Conservation (phyloP, 2,329 filamentous ascomycete genomes). For the Malbranchea zuffiana region DNA sequence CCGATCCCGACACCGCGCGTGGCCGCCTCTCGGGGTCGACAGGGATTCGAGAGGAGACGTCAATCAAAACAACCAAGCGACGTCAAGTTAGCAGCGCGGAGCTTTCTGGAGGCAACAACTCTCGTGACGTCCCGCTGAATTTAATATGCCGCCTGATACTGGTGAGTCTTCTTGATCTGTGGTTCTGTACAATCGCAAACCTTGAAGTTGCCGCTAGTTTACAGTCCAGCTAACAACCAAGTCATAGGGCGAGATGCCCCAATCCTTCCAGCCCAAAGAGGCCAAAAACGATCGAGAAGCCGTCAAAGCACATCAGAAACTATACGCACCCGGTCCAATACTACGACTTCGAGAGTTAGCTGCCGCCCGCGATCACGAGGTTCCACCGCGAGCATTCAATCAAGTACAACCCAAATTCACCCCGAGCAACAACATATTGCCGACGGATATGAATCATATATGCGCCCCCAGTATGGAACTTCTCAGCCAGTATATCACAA, state of each 20-base stretch:
- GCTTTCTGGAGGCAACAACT: too few species aligned
- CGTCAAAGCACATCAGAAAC: conserved; percentile 34
- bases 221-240: too few species aligned
- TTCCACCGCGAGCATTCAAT: conserved; percentile 39
- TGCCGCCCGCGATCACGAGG: conserved; percentile 37
- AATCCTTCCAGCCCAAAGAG: conserved; percentile 26
- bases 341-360: conserved; percentile 29
- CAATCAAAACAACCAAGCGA: too few species aligned
- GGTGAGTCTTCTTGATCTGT: conserved; percentile 21
- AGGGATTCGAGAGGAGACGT: too few species aligned
- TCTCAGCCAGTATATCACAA: conserved; percentile 29
- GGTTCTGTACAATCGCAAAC: too few species aligned
- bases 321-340: conserved; percentile 33
- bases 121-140: too few species aligned
- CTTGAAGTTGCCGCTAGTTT: too few species aligned
- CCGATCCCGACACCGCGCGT: too few species aligned
- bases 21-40: too few species aligned
- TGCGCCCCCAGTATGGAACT: conserved; percentile 25
- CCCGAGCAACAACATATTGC: conserved; percentile 31
- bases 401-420: conserved; percentile 35
- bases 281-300: conserved; percentile 29
- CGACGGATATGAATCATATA: conserved; percentile 31
- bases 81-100: too few species aligned
- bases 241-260: conserved; percentile 9
- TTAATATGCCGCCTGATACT: conserved; percentile 25